phyloP scores from a whole-genome alignment of 2,329 filamentous ascomycete species.

The Talaromyces sp. region DNA sequence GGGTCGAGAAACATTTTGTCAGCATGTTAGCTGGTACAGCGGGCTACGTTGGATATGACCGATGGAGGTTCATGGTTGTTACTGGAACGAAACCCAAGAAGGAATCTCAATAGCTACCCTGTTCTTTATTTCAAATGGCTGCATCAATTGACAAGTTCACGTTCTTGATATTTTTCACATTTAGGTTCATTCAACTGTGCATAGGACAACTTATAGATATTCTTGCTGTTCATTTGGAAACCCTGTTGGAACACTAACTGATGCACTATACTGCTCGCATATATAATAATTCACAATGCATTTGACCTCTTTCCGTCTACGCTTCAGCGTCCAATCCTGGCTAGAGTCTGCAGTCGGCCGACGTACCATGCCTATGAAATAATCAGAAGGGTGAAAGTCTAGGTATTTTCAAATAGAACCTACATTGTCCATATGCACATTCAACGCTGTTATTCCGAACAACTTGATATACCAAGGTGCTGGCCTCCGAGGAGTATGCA shows the following conservation, averaged over 20 bases:
- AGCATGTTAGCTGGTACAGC: conserved; percentile 39
- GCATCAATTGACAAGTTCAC: neutral
- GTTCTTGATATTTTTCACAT: neutral
- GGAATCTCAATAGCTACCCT: neutral
- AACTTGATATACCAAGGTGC: conserved; percentile 1
- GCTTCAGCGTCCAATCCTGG: neutral
- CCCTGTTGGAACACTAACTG: neutral
- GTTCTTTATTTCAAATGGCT: neutral
- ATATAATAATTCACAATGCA: neutral
- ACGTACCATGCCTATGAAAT: neutral
- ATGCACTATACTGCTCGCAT: neutral
- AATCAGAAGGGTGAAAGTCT: neutral
- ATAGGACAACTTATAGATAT: too few species aligned
- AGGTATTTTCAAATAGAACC: neutral
- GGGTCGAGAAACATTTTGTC: conserved; percentile 42
- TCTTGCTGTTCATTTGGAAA: too few species aligned
- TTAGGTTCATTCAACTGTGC: too few species aligned
- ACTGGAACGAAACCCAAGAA: neutral
- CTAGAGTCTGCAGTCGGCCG: neutral
- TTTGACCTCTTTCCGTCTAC: too few species aligned
- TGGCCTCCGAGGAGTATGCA: neutral
- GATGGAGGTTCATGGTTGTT: neutral
- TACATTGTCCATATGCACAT: neutral
- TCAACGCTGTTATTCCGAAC: neutral
- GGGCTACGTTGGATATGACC: neutral